These are phyloP conservation scores for Stephania yunnanensis DNA, from an alignment of 164 flowering plant genomes.

Conservation along the genomic window DNA sequence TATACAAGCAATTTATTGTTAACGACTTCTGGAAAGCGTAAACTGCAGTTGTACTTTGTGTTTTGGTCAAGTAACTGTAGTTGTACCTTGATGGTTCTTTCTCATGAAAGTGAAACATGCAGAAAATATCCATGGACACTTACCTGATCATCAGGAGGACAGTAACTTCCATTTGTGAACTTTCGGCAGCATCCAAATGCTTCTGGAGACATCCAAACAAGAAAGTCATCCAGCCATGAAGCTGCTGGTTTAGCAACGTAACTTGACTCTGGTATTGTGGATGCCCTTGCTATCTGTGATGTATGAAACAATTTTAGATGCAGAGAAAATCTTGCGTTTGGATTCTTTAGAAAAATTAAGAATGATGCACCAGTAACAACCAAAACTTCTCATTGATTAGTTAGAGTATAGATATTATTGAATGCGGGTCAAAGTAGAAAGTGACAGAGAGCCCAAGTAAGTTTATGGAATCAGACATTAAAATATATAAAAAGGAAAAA, in stretches of 20 bases:
- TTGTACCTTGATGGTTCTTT: not conserved
- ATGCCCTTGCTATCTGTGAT: constrained; percentile 76
- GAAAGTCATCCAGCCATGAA: constrained; percentile 99
- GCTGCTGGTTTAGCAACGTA: constrained; percentile 99
- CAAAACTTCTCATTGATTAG: too few relatives aligned
- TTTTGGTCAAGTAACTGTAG: not conserved
- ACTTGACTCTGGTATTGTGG: constrained; percentile 68
- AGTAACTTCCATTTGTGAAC: constrained; percentile 81
- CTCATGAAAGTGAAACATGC: not conserved
- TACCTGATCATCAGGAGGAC: constrained; percentile 99
- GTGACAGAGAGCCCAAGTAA: not conserved
- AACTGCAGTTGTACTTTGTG: not conserved
- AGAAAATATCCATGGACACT: not conserved
- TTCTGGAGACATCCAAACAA: constrained; percentile 98
- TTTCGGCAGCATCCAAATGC: constrained; percentile 99
- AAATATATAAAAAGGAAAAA: too few relatives aligned
- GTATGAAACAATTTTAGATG: constrained; percentile 5
- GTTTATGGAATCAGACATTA: not conserved
- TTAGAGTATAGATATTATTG: not conserved
- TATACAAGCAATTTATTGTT: too few relatives aligned
- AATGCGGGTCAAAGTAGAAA: not conserved
- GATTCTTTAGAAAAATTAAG: not conserved
- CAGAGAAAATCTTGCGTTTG: not conserved
- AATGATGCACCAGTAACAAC: too few relatives aligned
- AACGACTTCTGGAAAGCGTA: too few relatives aligned